Evolutionary conservation across 371 early-diverging fungal genomes (phyloP), one percentile per base, ranked within the genome.

Genomic region (Mortierella sp.): DNA sequence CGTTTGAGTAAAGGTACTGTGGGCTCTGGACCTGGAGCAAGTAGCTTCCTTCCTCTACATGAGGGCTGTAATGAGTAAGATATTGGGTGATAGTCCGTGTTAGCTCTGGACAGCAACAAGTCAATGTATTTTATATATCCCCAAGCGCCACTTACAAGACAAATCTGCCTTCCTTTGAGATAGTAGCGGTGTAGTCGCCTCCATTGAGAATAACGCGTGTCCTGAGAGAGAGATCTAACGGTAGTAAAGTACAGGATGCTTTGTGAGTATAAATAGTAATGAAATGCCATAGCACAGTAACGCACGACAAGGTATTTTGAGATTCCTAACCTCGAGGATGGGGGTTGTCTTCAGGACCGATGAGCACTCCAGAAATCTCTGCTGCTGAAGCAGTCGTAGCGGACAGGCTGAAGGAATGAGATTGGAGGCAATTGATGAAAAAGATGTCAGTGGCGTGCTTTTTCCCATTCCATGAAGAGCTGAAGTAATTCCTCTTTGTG

Each of bases 31-130:
- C 85, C 29, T 85, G 82, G 32, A 88, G 68, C 8, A 86, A 47
- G 62, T 86, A 86, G 19, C 74, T 71, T 40, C 88, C 88, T 29
- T 79, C 83, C 19, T 83, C 71, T 29, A 86, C 83, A 54, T 84
- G 55, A 29, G 72, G 64, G 61, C 83, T 83, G 71, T 1, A 31
- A n/a, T 2, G 3, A 3, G 42, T 29, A 19, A 35, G 15, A 22
- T n/a, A n/a, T 23, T 45, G 15, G 32, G 17, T 47, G 12, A 47
- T 15, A 23, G 29, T 26, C 8, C 26, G 12, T 34, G 9, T 57
- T 57, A 23, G 37, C 6, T 37, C 28, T 17, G 8, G 29, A 19
- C 32, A 5, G 23, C 43, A 22, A 15, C 1, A n/a, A 5, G 6
- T 49, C 28, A 26, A 6, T 26, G 13, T 3, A 26, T 35, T 23